Percentiles rank a stretch among this genome's conserved stretches.
phyloP scores from a whole-genome alignment of 306 rosid genomes.

The Dalbergia oliveri region DNA sequence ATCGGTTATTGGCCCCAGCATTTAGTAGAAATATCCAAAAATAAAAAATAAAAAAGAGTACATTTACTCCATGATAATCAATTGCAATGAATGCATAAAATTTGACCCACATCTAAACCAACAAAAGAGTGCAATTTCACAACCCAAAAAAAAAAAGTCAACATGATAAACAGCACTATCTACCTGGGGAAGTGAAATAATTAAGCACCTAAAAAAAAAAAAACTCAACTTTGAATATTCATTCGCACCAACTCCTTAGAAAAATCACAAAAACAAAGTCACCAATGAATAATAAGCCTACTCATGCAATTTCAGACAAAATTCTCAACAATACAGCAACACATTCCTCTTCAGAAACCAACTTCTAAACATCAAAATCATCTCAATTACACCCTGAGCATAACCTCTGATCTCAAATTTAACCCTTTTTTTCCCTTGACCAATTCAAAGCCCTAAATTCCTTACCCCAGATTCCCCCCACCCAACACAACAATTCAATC shows the following conservation, averaged over 20 bases:
- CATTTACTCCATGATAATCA: background rate
- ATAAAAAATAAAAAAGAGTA: background rate
- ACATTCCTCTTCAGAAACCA: slow-evolving; percentile 16
- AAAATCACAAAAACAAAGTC: slow-evolving; percentile 9
- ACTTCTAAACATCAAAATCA: slow-evolving; percentile 34
- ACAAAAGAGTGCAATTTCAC: slow-evolving; percentile 2
- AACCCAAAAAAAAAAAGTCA: background rate
- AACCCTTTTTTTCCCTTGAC: background rate
- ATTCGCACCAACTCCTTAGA: slow-evolving; percentile 22
- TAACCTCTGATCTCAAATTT: slow-evolving; percentile 25
- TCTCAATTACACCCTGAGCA: slow-evolving; percentile 24
- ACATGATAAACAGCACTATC: slow-evolving; percentile 15
- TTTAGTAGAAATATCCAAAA: background rate
- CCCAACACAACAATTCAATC: slow-evolving; percentile 7
- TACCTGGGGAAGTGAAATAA: background rate
- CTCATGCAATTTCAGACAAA: slow-evolving; percentile 17
- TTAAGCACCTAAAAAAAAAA: background rate
- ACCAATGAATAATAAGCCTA: slow-evolving; percentile 22
- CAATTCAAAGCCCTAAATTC: slow-evolving; percentile 63
- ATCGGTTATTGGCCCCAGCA: background rate
- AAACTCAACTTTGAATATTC: slow-evolving; percentile 16
- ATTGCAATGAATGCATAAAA: background rate
- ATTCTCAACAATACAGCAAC: slow-evolving; percentile 32
- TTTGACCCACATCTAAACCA: background rate
- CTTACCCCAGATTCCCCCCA: slow-evolving; percentile 33